phyloP scores from a whole-genome alignment of 495 filamentous ascomycete species.

The Sabuloglossum arenarium region DNA sequence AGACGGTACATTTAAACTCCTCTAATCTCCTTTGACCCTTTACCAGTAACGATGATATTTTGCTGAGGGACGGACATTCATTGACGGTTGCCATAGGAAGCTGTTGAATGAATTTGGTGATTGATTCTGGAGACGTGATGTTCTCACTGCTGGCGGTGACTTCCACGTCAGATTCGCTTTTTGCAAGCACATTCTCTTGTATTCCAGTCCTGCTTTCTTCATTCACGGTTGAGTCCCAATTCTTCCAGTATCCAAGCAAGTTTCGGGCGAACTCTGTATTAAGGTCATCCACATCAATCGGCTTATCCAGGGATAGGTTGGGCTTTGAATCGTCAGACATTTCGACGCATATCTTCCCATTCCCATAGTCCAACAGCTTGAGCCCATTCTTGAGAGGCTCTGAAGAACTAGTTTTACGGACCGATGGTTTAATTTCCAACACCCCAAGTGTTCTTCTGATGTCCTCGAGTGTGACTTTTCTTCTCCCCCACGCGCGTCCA shows the following conservation, averaged over 20 bases:
- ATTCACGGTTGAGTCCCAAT: background rate
- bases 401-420: constrained; percentile 1
- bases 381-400: constrained; percentile 16
- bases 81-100: constrained; percentile 35
- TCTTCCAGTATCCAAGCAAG: background rate
- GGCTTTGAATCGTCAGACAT: constrained; percentile 2
- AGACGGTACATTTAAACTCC: constrained; percentile 26
- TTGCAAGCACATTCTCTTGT: background rate
- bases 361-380: constrained; percentile 36
- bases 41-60: constrained; percentile 21
- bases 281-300: background rate
- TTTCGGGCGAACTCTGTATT: background rate
- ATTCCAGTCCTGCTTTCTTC: background rate
- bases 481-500: constrained; percentile 37
- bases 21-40: constrained; percentile 40
- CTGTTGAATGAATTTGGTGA: constrained; percentile 23
- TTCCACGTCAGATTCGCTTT: background rate
- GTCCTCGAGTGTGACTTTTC: constrained; percentile 34
- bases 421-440: constrained; percentile 12
- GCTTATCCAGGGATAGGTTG: background rate
- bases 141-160: background rate
- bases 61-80: constrained; percentile 22
- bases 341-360: constrained; percentile 27
- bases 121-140: constrained; percentile 8
- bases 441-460: constrained; percentile 34